Percentiles rank a stretch among this genome's conserved stretches.
phyloP scores from a whole-genome alignment of 345 rosid species.

The Arabidopsis suecica region DNA sequence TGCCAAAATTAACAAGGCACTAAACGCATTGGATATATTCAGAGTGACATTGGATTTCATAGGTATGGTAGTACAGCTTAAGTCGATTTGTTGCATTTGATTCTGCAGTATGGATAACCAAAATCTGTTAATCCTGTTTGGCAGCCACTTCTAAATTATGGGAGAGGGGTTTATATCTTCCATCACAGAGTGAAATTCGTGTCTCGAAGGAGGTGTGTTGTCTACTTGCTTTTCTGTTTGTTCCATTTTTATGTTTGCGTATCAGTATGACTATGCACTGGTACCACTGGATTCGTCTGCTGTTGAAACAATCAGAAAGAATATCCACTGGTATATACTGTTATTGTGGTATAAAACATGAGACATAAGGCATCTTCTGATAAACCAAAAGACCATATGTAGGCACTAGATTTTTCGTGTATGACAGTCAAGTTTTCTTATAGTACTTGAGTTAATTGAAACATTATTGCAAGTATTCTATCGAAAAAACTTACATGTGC shows the following conservation, averaged over 20 bases:
- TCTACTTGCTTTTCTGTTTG: conserved; percentile 17
- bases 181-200: conserved; percentile 48
- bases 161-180: conserved; percentile 79
- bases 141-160: conserved; percentile 79
- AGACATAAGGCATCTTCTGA: conserved; percentile 8
- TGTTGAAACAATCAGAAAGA: too few relatives aligned
- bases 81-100: conserved; percentile 10
- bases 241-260: conserved; percentile 12
- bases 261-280: conserved; percentile 14
- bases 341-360: conserved; percentile 20
- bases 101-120: conserved; percentile 5
- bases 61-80: conserved; percentile 54
- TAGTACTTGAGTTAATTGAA: neutral
- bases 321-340: conserved; percentile 9
- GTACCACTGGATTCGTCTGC: conserved; percentile 20
- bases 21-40: conserved; percentile 79
- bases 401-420: conserved; percentile 8
- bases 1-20: conserved; percentile 61
- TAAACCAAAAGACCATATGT: neutral
- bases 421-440: conserved; percentile 9
- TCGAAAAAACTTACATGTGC: conserved; percentile 1
- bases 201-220: conserved; percentile 73
- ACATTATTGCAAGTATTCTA: conserved; percentile 9
- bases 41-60: conserved; percentile 71
- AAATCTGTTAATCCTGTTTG: conserved; percentile 32